A percentile compares a stretch with the other conserved stretches of the same genome.
phyloP scores from a whole-genome alignment of 345 rosid species.

The Theobroma cacao region DNA sequence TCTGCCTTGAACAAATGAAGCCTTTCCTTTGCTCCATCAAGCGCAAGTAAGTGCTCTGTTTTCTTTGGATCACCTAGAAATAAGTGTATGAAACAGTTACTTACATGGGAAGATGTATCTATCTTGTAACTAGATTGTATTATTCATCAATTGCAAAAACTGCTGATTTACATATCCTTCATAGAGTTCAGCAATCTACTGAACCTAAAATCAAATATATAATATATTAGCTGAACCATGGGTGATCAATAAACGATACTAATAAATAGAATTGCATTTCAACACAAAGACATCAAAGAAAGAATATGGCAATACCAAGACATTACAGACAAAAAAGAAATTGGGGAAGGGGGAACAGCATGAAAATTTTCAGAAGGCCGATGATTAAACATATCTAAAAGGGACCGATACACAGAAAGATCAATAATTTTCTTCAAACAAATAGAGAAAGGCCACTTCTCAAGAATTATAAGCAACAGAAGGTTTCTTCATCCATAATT shows the following conservation, averaged over 20 bases:
- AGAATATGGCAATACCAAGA: background rate
- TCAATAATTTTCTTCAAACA: background rate
- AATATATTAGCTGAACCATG: background rate
- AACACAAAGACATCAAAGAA: background rate
- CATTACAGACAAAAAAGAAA: background rate
- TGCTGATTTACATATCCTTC: background rate
- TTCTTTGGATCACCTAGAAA: slow-evolving; percentile 29
- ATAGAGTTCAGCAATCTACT: background rate
- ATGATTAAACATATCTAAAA: background rate
- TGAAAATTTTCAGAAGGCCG: background rate
- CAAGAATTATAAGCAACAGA: background rate
- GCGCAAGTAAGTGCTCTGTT: slow-evolving; percentile 28
- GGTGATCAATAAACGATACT: background rate
- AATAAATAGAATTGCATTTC: background rate
- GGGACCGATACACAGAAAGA: background rate
- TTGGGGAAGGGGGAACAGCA: background rate
- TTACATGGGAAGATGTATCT: background rate
- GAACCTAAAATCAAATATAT: background rate
- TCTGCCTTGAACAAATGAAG: slow-evolving; percentile 33
- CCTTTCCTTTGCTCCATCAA: slow-evolving; percentile 42
- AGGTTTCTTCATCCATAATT: background rate
- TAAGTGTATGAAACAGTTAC: background rate
- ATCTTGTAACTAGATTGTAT: background rate
- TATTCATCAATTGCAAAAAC: background rate
- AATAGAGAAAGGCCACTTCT: background rate